Conservation (phyloP, 2,329 filamentous ascomycete genomes). For the Pseudogymnoascus sp. region DNA sequence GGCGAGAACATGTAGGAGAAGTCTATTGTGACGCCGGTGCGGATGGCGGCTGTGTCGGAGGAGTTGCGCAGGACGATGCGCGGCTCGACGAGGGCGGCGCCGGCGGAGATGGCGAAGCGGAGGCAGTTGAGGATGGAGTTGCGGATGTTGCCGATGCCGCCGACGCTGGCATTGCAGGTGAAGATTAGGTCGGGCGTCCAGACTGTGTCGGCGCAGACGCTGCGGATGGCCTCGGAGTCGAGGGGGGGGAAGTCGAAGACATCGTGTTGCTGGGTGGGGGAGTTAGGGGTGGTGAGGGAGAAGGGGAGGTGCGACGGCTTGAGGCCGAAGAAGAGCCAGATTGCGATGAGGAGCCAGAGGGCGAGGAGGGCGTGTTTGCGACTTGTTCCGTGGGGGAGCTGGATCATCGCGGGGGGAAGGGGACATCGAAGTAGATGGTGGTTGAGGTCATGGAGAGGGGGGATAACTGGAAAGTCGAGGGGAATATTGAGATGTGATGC, state of each 20-base stretch:
- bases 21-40: constrained; percentile 11
- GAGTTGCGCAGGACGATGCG: constrained; percentile 30
- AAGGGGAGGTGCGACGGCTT: neutral
- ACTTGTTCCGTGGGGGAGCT: neutral
- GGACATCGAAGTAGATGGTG: neutral
- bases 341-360: neutral
- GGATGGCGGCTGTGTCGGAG: constrained; percentile 21
- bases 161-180: constrained; percentile 32
- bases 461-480: neutral
- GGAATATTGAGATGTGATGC: neutral
- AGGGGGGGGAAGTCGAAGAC: too few species aligned
- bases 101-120: constrained; percentile 32
- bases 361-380: neutral
- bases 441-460: neutral
- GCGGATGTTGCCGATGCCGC: constrained; percentile 33
- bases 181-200: constrained; percentile 31
- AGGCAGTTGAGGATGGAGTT: constrained; percentile 35
- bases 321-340: neutral
- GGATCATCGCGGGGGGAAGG: neutral
- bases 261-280: too few species aligned
- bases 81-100: constrained; percentile 30
- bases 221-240: too few species aligned
- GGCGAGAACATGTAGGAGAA: constrained; percentile 23
- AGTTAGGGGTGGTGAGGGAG: neutral
- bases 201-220: too few species aligned